These are phyloP conservation scores for Penicillium alfredii DNA, from an alignment of 495 filamentous ascomycete species.

Conservation along the genomic window DNA sequence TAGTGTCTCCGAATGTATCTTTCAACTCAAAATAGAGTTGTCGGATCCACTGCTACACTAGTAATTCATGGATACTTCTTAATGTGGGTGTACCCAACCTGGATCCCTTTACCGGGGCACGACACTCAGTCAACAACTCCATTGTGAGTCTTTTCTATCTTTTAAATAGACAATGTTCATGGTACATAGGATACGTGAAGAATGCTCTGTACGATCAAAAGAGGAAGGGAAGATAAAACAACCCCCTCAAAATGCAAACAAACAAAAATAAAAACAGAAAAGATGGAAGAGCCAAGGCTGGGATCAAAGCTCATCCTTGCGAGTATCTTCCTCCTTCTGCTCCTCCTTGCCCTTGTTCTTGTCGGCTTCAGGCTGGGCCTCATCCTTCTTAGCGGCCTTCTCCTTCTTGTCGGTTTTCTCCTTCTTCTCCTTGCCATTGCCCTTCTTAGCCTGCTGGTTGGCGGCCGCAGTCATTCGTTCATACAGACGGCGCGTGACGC, in stretches of 20 bases:
- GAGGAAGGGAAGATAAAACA: constrained; percentile 4
- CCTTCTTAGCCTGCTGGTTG: constrained; percentile 47
- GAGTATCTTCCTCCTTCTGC: constrained; percentile 21
- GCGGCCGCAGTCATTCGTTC: constrained; percentile 43
- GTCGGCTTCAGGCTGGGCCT: constrained; percentile 35
- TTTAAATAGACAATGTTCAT: constrained; percentile 16
- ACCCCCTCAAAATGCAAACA: not conserved
- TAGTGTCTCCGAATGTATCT: no score
- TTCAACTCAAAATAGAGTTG: no score
- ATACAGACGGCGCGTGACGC: constrained; percentile 66
- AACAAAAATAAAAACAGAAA: constrained; percentile 1
- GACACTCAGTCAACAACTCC: constrained; percentile 10
- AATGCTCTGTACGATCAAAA: constrained; percentile 16
- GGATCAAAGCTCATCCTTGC: constrained; percentile 41
- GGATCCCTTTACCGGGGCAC: no score
- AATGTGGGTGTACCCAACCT: no score
- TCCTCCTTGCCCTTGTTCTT: constrained; percentile 23
- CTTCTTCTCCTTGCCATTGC: constrained; percentile 42
- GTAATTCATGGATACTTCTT: no score
- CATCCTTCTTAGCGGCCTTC: constrained; percentile 14
- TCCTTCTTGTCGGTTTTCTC: constrained; percentile 39
- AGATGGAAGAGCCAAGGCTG: constrained; percentile 25
- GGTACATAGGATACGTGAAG: constrained; percentile 15
- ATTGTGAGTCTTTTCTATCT: constrained; percentile 20
- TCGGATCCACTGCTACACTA: no score